Evolutionary conservation across 345 rosid species (phyloP), one percentile per base, ranked within the genome.

Genomic region (Eucalyptus cloeziana): DNA sequence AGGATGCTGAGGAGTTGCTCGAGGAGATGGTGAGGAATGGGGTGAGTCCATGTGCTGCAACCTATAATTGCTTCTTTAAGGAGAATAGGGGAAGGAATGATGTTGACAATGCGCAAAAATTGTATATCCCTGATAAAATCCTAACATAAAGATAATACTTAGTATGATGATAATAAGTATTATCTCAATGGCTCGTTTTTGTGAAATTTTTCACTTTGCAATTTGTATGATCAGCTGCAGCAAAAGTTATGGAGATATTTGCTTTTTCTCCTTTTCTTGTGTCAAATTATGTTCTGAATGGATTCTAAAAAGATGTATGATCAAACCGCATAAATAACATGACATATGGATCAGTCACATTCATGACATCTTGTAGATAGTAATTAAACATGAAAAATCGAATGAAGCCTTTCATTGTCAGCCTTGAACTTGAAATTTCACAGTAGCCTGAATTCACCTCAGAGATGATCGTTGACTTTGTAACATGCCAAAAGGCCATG

Each of bases 391-490:
- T 60, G 31, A 12, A 12, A 60, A 60, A 60, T 60, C 15, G 4
- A 60, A 60, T 60, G 67, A 60, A 60, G 67, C 67, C 8, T 60
- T 60, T 25, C n/a, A 60, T 27, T 25, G 67, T 60, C 7, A 25
- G 16, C 67, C 31, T 60, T 60, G 2, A 5, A 60, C 7, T 27
- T 27, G 1, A 62, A 30, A 12, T 27, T 62, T 30, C 3, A n/a
- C 0, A 30, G 1, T 0, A 30, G 9, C 33, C 9, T 60, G 0
- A 60, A 60, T 60, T 60, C 16, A 0, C 71, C 1, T 30, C 1
- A 0, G 4, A 13, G 4, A 30, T 62, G 71, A 4, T 62, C 3
- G 16, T 13, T 30, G 9, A 62, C 33, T 62, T 67, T 67, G 43
- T 1, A 15, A 37, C 40, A 8, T 17, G 11, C 12, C 79, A 31